phyloP scores from a whole-genome alignment of 1,284 basidiomycete species.

The Inonotus hispidus region DNA sequence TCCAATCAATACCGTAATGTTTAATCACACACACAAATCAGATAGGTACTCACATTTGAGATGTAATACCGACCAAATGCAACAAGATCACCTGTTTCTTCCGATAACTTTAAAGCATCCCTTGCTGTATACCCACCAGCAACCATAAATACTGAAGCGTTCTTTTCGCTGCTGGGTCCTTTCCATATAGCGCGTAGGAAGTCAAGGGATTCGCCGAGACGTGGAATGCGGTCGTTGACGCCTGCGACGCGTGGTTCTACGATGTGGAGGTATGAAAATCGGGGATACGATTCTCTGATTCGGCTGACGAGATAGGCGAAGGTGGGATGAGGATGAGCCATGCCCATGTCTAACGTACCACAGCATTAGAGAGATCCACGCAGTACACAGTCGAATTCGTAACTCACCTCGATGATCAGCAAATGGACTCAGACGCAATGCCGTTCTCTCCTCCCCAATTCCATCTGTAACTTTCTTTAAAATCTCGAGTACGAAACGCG shows the following conservation, averaged over 20 bases:
- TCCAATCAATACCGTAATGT: not conserved
- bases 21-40: not conserved
- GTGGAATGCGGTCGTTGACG: conserved; percentile 11
- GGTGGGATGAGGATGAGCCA: conserved; percentile 35
- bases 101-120: conserved; percentile 26
- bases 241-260: conserved; percentile 33
- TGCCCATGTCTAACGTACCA: conserved; percentile 26
- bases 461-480: conserved; percentile 27
- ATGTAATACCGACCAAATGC: conserved; percentile 48
- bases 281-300: conserved; percentile 34
- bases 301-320: conserved; percentile 34
- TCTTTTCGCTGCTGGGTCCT: conserved; percentile 5
- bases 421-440: conserved; percentile 30
- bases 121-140: conserved; percentile 32
- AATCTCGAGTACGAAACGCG: conserved; percentile 38
- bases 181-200: conserved; percentile 32
- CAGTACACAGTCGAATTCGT: not conserved
- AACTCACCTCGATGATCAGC: conserved; percentile 3
- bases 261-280: conserved; percentile 54
- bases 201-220: conserved; percentile 27
- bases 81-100: conserved; percentile 34
- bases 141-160: conserved; percentile 31
- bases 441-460: conserved; percentile 26
- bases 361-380: not conserved
- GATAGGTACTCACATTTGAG: conserved; percentile 32